Evolutionary conservation across 2,329 filamentous ascomycete genomes (phyloP).

Genomic region (Aspergillus intermedius): DNA sequence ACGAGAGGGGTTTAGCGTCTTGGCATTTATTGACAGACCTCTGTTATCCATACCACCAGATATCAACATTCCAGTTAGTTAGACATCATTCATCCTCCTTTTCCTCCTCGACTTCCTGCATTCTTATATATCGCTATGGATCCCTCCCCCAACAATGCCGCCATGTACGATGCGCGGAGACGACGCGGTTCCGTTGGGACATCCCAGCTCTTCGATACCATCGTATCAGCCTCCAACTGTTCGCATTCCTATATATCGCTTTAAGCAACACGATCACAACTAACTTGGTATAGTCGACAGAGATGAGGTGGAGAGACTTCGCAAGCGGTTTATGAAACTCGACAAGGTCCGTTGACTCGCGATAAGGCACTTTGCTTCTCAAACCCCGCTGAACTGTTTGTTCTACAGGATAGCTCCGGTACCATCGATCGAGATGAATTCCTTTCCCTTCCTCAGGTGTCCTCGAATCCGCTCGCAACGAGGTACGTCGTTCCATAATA

Average conservation of each 20-base stretch:
- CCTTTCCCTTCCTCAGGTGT: constrained; percentile 92
- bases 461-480: constrained; percentile 93
- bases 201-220: constrained; percentile 77
- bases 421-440: constrained; percentile 99
- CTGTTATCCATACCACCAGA: not conserved
- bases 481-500: constrained; percentile 48
- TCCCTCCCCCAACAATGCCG: constrained; percentile 37
- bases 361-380: no score
- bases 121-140: constrained; percentile 12
- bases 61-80: no score
- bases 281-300: constrained; percentile 64
- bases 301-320: constrained; percentile 90
- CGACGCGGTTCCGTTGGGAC: constrained; percentile 44
- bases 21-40: constrained; percentile 1
- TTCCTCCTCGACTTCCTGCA: constrained; percentile 3
- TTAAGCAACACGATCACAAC: not conserved
- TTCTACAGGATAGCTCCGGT: constrained; percentile 79
- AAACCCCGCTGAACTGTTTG: constrained; percentile 1
- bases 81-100: not conserved
- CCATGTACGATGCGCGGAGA: constrained; percentile 39
- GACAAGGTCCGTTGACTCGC: constrained; percentile 63
- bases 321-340: constrained; percentile 98
- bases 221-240: constrained; percentile 97
- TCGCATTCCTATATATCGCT: constrained; percentile 29
- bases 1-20: not conserved